Evolutionary conservation across 129 eudicot genomes (phyloP).

Genomic region (Apium graveolens): DNA sequence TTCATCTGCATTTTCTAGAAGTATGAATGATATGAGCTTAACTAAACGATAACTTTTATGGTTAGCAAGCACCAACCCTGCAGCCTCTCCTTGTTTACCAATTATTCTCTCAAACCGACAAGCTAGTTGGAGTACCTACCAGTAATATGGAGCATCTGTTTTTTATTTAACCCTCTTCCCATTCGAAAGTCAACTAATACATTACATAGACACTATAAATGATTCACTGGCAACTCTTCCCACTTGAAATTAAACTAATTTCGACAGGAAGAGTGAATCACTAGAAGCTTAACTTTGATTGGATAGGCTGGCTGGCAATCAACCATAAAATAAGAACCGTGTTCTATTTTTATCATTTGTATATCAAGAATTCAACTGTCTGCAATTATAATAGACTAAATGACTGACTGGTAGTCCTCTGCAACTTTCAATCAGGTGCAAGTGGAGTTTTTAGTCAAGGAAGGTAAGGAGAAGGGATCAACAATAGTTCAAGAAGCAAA

Average conservation of each 20-base stretch:
- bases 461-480: slow-evolving; percentile 55
- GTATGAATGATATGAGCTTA: neutral
- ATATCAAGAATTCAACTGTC: neutral
- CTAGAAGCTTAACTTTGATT: neutral
- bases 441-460: slow-evolving; percentile 42
- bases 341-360: neutral
- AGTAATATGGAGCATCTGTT: neutral
- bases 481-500: slow-evolving; percentile 53
- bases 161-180: neutral
- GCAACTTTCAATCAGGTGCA: slow-evolving; percentile 32
- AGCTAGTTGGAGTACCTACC: neutral
- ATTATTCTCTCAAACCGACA: neutral
- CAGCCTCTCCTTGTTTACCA: neutral
- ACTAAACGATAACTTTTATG: neutral
- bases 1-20: neutral
- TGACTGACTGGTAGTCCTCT: neutral
- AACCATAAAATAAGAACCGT: neutral
- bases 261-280: neutral
- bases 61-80: neutral
- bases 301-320: no score
- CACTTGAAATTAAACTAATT: neutral
- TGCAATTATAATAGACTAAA: neutral
- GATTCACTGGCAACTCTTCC: neutral
- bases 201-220: neutral
- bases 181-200: neutral